These are phyloP conservation scores for Cyanidioschyzon merolae DNA, from an alignment of 23 red algal genomes.

Conservation along the genomic window DNA sequence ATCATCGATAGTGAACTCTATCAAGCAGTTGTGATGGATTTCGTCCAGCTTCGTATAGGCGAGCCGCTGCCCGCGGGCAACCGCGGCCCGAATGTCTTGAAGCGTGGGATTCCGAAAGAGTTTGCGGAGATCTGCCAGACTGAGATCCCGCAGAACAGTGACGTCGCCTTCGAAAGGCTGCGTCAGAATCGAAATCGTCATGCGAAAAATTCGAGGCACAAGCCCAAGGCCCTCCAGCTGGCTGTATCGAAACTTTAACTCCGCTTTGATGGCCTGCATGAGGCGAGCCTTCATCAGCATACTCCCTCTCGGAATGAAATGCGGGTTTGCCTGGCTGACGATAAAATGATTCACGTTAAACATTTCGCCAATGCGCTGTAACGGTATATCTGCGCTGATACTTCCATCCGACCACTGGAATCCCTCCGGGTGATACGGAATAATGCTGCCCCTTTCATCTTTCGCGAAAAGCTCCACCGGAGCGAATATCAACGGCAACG, in stretches of 20 bases:
- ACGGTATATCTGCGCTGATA: conserved; percentile 76
- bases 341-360: conserved; percentile 99
- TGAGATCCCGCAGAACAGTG: conserved; percentile 73
- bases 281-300: conserved; percentile 59
- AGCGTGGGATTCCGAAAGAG: conserved; percentile 64
- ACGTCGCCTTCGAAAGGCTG: conserved; percentile 91
- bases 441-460: conserved; percentile 39
- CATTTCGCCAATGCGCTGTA: conserved; percentile 75
- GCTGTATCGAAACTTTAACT: conserved; percentile 83
- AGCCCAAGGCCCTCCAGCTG: conserved; percentile 74
- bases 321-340: conserved; percentile 84
- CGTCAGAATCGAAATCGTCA: conserved; percentile 59
- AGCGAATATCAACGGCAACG: conserved; percentile 76
- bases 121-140: conserved; percentile 32
- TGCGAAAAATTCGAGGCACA: conserved; percentile 37
- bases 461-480: conserved; percentile 70
- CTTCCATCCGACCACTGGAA: conserved; percentile 74
- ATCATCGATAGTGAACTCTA: conserved; percentile 70
- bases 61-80: conserved; percentile 38
- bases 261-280: conserved; percentile 49
- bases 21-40: conserved; percentile 66
- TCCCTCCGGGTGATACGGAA: conserved; percentile 56
- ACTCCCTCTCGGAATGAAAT: conserved; percentile 44
- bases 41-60: conserved; percentile 61
- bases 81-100: conserved; percentile 23